These are phyloP conservation scores for Nelumbo lutea DNA, from an alignment of 164 flowering plant species.

Conservation along the genomic window DNA sequence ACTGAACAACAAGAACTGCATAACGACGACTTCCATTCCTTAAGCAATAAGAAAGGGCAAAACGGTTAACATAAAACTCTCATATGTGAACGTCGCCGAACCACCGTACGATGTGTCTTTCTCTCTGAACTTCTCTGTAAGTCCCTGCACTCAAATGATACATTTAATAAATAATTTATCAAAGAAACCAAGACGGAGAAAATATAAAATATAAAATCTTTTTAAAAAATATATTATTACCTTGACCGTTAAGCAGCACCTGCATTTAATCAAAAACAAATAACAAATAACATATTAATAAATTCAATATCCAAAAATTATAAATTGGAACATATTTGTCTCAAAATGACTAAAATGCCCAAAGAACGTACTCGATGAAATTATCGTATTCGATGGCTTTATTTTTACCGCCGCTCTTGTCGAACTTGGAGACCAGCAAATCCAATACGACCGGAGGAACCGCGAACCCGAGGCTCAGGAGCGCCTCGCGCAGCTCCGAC, in stretches of 20 bases:
- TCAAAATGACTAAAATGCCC: neutral
- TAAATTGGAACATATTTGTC: no score
- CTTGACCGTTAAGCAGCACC: conserved; percentile 35
- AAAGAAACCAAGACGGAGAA: neutral
- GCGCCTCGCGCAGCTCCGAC: conserved; percentile 65
- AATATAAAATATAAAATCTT: neutral
- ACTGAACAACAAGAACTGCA: no score
- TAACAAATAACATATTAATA: neutral
- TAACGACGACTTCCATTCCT: no score
- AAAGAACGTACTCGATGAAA: conserved; percentile 32
- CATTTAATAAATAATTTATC: no score
- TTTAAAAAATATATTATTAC: conserved; percentile 18
- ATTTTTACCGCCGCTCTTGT: conserved; percentile 57
- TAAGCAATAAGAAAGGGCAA: conserved; percentile 66
- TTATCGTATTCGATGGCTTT: conserved; percentile 82
- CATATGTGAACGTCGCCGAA: conserved; percentile 56
- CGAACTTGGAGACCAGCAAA: conserved; percentile 73
- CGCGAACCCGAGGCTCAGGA: conserved; percentile 68
- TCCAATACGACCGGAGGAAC: conserved; percentile 70
- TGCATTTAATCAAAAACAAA: conserved; percentile 9
- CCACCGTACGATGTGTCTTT: conserved; percentile 49
- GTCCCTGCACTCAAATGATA: conserved; percentile 41
- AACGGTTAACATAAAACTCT: conserved; percentile 65
- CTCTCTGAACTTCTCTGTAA: conserved; percentile 78
- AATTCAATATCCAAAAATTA: neutral